A percentile compares a stretch with the other conserved stretches of the same genome.
These are phyloP conservation scores for Paramecium octaurelia DNA, from an alignment of 73 alveolate species.

Conservation along the genomic window DNA sequence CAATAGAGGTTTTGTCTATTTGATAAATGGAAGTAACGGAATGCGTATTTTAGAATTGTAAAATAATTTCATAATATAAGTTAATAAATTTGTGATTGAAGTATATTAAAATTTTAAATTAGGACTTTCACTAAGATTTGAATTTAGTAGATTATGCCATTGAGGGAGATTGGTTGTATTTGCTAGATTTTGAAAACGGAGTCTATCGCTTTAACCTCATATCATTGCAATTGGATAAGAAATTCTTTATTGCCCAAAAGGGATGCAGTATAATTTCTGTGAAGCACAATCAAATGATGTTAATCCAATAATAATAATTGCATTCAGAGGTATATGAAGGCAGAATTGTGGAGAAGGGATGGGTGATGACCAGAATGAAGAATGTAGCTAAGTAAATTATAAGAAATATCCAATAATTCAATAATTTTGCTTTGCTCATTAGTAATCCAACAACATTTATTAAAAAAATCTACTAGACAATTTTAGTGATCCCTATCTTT, in stretches of 20 bases:
- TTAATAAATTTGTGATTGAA: not conserved
- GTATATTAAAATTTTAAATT: not conserved
- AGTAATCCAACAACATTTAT: not conserved
- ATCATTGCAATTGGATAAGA: not conserved
- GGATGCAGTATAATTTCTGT: not conserved
- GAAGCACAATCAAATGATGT: not conserved
- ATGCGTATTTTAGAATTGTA: not conserved
- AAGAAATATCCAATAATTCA: not conserved
- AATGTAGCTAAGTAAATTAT: not conserved
- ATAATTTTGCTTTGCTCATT: not conserved
- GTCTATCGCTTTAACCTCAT: not conserved
- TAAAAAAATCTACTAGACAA: not conserved
- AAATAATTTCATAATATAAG: not conserved
- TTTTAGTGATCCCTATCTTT: not conserved
- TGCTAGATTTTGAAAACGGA: not conserved
- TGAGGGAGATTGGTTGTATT: not conserved
- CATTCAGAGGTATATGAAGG: not conserved
- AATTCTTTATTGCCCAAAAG: not conserved
- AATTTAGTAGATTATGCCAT: not conserved
- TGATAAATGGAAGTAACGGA: not conserved
- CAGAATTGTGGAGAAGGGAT: not conserved
- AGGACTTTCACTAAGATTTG: not conserved
- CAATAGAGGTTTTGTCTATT: not conserved
- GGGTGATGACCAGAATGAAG: not conserved
- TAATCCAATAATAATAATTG: not conserved